Base-by-base conservation (phyloP, 352 stramenopile species). In the Phytophthora fragariaefolia region DNA sequence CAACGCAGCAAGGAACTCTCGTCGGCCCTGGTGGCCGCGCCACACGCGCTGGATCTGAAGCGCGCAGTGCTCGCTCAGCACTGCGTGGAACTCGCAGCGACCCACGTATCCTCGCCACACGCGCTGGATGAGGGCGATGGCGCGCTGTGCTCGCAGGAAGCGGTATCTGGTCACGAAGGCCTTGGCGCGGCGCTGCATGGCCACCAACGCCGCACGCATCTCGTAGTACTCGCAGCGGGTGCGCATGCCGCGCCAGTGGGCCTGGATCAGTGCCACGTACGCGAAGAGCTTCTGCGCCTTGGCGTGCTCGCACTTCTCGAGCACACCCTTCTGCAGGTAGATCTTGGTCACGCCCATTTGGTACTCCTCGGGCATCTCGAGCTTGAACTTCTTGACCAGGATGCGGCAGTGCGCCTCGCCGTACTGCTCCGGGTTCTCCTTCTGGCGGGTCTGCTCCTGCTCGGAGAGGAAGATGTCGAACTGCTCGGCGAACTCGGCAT, bases 321-420 rank as follows among this genome's bases (percentile, higher is more conserved):
- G 73, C 24, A 96, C 80, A 23, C 87, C 87, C 45, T 92, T 85
- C 51, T 94, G 85, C n/a, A 96, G 71, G 73, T 94, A 96, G 49
- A 96, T 93, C 70, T 94, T 94, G 20, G 84, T 92, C 65, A 79
- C 75, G 7, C 87, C 87, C 81, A 96, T 91, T 52, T 94, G 85
- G 52, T 80, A 94, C 62, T 96, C 82, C 22, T 88, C 74, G 0
- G 87, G 87, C 7, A 67, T 82, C 26, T 72, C 63, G 17, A 93
- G 73, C 49, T 83, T 71, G 54, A 93, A 91, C 30, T 85, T 80
- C 26, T 81, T 74, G n/a, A 81, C 79, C 18, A 94, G 67, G 8
- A 79, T 46, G 12, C 71, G 52, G 42, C 87, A 95, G 40, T 89
- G 72, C 7, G 52, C 36, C 12, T 48, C 54, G 1, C 58, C 63